Conservation (phyloP, 2,329 filamentous ascomycete genomes). For the Helotiales sp. region DNA sequence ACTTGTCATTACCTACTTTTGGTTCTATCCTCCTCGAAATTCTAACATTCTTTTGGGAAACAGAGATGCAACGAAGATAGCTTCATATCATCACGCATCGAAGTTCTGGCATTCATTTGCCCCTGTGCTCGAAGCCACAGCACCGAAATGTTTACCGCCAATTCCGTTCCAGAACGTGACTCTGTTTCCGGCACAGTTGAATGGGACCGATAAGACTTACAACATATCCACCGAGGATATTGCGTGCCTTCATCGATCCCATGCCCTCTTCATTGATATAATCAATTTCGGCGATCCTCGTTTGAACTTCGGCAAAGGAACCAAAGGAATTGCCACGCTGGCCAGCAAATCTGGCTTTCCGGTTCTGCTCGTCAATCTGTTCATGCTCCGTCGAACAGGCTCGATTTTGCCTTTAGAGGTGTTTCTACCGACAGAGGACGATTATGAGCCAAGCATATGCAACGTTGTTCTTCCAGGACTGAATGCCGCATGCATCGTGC, state of each 20-base stretch:
- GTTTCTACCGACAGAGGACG: slow-evolving; percentile 45
- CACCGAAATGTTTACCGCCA: slow-evolving; percentile 26
- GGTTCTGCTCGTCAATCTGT: slow-evolving; percentile 48
- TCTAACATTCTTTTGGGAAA: neutral
- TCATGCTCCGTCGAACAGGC: slow-evolving; percentile 48
- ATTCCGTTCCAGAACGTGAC: slow-evolving; percentile 18
- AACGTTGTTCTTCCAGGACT: slow-evolving; percentile 45
- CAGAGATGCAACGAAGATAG: neutral
- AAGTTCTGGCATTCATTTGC: slow-evolving; percentile 33
- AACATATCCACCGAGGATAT: slow-evolving; percentile 22
- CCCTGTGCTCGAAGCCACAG: slow-evolving; percentile 25
- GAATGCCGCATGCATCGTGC: slow-evolving; percentile 48
- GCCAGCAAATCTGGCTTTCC: slow-evolving; percentile 44
- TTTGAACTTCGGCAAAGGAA: slow-evolving; percentile 9
- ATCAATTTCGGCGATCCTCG: slow-evolving; percentile 2
- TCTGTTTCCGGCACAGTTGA: neutral
- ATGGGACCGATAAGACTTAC: neutral
- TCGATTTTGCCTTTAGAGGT: slow-evolving; percentile 49
- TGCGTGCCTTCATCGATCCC: slow-evolving; percentile 21
- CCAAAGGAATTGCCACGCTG: slow-evolving; percentile 50
- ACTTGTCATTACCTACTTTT: neutral
- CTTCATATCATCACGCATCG: neutral
- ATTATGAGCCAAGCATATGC: slow-evolving; percentile 48
- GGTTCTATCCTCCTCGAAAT: neutral
- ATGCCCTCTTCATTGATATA: slow-evolving; percentile 19